Evolutionary conservation across 768 basidiomycete species (phyloP).

Genomic region (Psilocybe sp.): DNA sequence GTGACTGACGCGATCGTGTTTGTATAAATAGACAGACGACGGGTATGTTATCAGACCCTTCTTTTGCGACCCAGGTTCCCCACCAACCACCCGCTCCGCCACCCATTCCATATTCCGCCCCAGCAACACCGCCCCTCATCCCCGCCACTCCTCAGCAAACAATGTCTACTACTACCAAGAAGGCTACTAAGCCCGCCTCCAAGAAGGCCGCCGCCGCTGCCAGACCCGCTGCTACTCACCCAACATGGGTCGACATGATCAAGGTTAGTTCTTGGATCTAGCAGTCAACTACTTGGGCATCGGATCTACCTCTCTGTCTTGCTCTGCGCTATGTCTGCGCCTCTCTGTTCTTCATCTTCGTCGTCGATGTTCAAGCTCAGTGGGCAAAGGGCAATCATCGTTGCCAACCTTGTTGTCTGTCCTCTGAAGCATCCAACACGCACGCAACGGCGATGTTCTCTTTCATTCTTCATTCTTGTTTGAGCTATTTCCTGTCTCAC

Average conservation of each 20-base stretch:
- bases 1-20: conserved; percentile 43
- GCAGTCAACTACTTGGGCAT: too few relatives aligned
- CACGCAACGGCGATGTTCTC: not conserved
- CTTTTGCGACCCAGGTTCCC: conserved; percentile 30
- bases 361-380: not conserved
- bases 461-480: not conserved
- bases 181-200: conserved; percentile 31
- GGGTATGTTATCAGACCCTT: conserved; percentile 34
- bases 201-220: conserved; percentile 46
- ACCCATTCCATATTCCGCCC: conserved; percentile 18
- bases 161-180: conserved; percentile 20
- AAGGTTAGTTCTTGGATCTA: conserved; percentile 45
- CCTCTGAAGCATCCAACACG: not conserved
- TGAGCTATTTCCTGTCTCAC: not conserved
- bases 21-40: conserved; percentile 41
- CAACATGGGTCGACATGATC: conserved; percentile 75
- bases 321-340: not conserved
- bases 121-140: conserved; percentile 6
- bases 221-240: conserved; percentile 50
- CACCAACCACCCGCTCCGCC: conserved; percentile 18
- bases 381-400: too few relatives aligned
- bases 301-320: not conserved
- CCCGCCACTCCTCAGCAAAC: conserved; percentile 6
- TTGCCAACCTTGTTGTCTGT: too few relatives aligned
- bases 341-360: not conserved